Base-by-base conservation (phyloP, 176 grass and related monocot genomes). In the Cenchrus purpureus region DNA sequence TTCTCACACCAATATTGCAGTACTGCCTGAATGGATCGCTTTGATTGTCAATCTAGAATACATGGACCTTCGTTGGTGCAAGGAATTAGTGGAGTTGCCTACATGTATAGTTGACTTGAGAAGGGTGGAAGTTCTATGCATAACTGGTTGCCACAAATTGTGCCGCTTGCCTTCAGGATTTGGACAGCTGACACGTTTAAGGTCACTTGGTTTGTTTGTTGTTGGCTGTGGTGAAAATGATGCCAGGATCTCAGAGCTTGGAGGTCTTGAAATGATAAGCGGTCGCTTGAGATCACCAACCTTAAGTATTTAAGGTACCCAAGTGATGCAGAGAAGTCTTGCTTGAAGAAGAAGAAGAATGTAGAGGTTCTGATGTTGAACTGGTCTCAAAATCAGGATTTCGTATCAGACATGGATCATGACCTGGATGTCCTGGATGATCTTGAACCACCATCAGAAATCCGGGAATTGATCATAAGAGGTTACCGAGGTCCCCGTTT, bases 401-500 rank as follows among this genome's bases (percentile, higher is more conserved):
- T 73, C 14, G 48, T 73, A 52, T 52, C 10, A 43, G 62, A 43
- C 10, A 19, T 28, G 6, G 42, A 70, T 16, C 7, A 58, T 15
- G 70, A 66, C 4, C 46, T 58, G 12, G 50, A 8, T 20, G 22
- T 71, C 44, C 31, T 83, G 40, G 5, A 25, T 4, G 49, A 6
- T 49, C 80, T 83, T 83, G 67, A 72, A 72, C 80, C 65, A 6
- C 52, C 66, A n/a, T 8, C 20, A 55, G 43, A 70, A 44, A 71
- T 70, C 6, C 10, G 4, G 15, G 58, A 0, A 4, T 69, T 73
- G 20, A 22, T 42, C 10, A n/a, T 52, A 46, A 37, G 49, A 14
- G 13, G 73, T 40, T 54, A 57, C 10, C 15, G 15, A 15, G 61
- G 67, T 44, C 6, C n/a, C 7, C 1, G 1, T 54, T 73, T 58